Conservation (phyloP, 179 eudicot genomes). For the Actinidia chinensis region DNA sequence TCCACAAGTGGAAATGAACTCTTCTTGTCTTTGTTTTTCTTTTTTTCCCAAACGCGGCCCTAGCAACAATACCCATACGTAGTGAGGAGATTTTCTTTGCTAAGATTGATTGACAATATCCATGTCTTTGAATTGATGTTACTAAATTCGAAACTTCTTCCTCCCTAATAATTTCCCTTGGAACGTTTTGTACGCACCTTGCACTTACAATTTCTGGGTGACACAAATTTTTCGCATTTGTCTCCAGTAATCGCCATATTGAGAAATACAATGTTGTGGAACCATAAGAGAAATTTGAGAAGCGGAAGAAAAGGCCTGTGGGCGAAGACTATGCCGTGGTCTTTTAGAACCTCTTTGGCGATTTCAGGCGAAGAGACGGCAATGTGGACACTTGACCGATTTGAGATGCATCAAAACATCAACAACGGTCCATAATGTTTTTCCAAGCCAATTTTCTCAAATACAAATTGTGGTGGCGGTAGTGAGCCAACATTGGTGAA, state of each 20-base stretch:
- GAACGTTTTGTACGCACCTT: neutral
- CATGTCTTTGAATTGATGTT: neutral
- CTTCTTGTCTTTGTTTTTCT: too few relatives aligned
- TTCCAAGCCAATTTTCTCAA: neutral
- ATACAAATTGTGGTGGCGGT: slow-evolving; percentile 16
- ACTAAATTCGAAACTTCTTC: slow-evolving; percentile 14
- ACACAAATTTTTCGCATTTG: slow-evolving; percentile 15
- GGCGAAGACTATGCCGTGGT: too few relatives aligned
- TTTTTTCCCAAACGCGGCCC: too few relatives aligned
- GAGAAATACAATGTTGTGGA: neutral
- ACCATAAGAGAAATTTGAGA: neutral
- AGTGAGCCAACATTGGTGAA: slow-evolving; percentile 10
- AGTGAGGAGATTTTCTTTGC: too few relatives aligned
- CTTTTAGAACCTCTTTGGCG: slow-evolving; percentile 10
- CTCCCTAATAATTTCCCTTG: slow-evolving; percentile 11
- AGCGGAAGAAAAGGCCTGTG: too few relatives aligned
- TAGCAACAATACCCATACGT: too few relatives aligned
- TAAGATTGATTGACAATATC: neutral
- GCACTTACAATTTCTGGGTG: neutral
- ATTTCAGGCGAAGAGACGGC: slow-evolving; percentile 5
- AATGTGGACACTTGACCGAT: slow-evolving; percentile 16
- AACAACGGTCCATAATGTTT: slow-evolving; percentile 21
- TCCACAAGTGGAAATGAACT: too few relatives aligned
- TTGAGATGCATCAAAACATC: slow-evolving; percentile 16
- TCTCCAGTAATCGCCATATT: slow-evolving; percentile 11